These are phyloP conservation scores for Leucocoprinus leucothites DNA, from an alignment of 768 basidiomycete species.

Conservation along the genomic window DNA sequence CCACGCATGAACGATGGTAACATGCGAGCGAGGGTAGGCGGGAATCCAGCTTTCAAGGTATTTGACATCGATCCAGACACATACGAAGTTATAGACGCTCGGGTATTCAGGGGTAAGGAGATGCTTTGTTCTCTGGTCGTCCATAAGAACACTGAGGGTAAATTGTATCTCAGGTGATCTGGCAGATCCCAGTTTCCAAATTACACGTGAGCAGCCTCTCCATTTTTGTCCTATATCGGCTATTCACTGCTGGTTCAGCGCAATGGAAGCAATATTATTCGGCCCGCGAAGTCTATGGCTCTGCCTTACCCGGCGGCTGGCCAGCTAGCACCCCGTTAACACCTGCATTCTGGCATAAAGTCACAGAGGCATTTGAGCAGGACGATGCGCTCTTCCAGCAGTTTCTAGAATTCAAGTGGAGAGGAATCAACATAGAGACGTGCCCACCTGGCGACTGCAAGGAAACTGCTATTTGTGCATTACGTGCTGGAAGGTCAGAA, in stretches of 20 bases:
- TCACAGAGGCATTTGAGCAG: conserved; percentile 49
- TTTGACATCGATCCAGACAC: conserved; percentile 68
- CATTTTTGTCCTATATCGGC: background rate
- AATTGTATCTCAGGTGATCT: conserved; percentile 32
- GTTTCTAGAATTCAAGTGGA: conserved; percentile 41
- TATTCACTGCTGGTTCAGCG: conserved; percentile 24
- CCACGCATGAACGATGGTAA: background rate
- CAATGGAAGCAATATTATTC: conserved; percentile 56
- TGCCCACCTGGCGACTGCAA: conserved; percentile 36
- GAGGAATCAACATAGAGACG: conserved; percentile 31
- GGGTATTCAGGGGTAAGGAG: conserved; percentile 42
- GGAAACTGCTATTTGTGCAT: conserved; percentile 37
- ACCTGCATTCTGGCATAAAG: conserved; percentile 57
- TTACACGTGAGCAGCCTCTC: conserved; percentile 32
- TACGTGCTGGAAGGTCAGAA: conserved; percentile 39
- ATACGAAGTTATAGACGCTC: conserved; percentile 60
- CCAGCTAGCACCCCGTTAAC: conserved; percentile 35
- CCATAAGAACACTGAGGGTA: background rate
- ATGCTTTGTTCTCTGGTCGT: background rate
- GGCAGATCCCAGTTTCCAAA: conserved; percentile 41
- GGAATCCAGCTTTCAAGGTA: conserved; percentile 54
- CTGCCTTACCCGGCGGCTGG: conserved; percentile 35
- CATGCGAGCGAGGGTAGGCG: conserved; percentile 29
- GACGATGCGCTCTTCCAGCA: conserved; percentile 44
- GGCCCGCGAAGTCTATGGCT: conserved; percentile 49